phyloP scores from a whole-genome alignment of 2,329 filamentous ascomycete genomes.

The Dactylellina parvicollis region DNA sequence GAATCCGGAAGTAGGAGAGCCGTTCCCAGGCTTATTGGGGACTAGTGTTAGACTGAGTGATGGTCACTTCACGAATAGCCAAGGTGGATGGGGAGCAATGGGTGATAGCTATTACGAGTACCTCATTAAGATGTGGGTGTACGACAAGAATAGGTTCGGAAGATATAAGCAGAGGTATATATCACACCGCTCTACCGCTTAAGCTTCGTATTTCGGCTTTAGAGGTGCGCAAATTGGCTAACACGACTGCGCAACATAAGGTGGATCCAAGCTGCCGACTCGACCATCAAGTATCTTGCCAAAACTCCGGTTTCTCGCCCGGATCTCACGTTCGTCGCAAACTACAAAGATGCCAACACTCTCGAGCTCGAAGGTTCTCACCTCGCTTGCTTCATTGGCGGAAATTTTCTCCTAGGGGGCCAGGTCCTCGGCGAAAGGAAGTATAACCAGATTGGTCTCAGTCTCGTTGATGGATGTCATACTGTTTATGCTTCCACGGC shows the following conservation, averaged over 20 bases:
- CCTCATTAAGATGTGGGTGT: conserved; percentile 89
- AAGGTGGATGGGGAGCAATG: conserved; percentile 80
- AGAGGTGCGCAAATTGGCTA: not conserved
- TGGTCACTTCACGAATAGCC: conserved; percentile 73
- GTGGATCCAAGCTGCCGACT: conserved; percentile 80
- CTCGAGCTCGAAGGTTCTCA: conserved; percentile 66
- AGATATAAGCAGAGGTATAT: conserved; percentile 71
- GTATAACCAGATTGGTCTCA: conserved; percentile 78
- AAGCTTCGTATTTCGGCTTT: not conserved
- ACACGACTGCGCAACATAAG: not conserved
- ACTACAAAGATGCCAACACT: conserved; percentile 65
- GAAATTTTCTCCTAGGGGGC: conserved; percentile 86
- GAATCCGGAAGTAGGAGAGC: conserved; percentile 71
- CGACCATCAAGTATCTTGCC: conserved; percentile 75
- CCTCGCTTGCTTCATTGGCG: conserved; percentile 82
- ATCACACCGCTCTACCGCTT: no score
- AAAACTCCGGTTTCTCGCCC: conserved; percentile 74
- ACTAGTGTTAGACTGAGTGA: conserved; percentile 71
- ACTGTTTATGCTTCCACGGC: conserved; percentile 75
- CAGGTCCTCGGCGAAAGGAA: conserved; percentile 72
- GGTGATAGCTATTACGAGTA: conserved; percentile 89
- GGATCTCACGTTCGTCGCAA: conserved; percentile 77
- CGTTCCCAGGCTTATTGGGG: conserved; percentile 81
- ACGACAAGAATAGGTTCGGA: conserved; percentile 73
- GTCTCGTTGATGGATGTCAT: conserved; percentile 76